Evolutionary conservation across 2,329 filamentous ascomycete species (phyloP), one percentile per base, ranked within the genome.

Genomic region (Aspergillus sp.): DNA sequence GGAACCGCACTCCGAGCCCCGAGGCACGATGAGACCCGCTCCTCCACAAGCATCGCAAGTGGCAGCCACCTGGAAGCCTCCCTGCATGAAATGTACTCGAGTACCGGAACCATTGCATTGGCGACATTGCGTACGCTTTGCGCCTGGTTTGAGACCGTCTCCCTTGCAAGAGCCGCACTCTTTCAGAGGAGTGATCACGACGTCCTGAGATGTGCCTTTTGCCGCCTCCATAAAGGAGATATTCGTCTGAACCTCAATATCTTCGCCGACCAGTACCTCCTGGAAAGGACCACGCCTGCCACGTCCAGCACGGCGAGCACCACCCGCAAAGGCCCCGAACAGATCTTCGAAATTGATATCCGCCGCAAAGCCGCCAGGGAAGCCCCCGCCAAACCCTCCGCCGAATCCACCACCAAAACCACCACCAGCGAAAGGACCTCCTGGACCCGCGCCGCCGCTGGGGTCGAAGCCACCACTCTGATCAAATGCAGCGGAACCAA

Each of bases 261-360:
- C 93, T 66, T 98, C 93, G 63, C 95, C 95, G n/a, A 97, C 90
- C 68, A 96, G 75, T 22, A 96, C 87, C 69, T 96, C 90, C 70
- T 92, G 87, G 73, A 95, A 95, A 11, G 91, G 89, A 58, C 85
- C 88, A 43, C 85, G 83, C n/a, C 83, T 80, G 28, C 83, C 81
- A 45, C 83, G 61, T 76, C 84, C 68, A 69, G 84, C 80, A 56
- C 85, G 79, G 59, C 84, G 79, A 23, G 80, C 79, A 25, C 86
- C 84, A 41, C 87, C 85, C 66, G 89, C 87, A 73, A 97, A 97
- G 7, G 92, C 92, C 55, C 89, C 91, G 76, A 99, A 98, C 11
- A 99, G 82, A 77, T 99, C 95, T 66, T 98, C 95, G 67, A 99
- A 97, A 75, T 96, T 96, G 82, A 98, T 93, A 66, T 93, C 91